A percentile compares a stretch with the other conserved stretches of the same genome.
phyloP scores from a whole-genome alignment of 768 basidiomycete species.

The Thelephora aurantiotincta region DNA sequence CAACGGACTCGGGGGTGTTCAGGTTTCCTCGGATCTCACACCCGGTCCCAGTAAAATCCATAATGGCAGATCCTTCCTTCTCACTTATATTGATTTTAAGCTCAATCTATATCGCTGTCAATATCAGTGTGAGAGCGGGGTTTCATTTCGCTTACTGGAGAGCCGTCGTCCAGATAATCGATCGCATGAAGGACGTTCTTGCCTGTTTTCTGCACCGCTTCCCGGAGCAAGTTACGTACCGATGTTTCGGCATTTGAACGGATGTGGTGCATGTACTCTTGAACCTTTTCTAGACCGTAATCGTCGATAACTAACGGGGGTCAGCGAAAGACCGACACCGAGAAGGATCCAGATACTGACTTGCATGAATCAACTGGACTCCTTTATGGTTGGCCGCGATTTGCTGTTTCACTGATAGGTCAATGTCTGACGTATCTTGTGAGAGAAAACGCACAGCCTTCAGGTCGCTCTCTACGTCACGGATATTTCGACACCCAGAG shows the following conservation, averaged over 20 bases:
- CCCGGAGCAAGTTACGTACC: slow-evolving; percentile 68
- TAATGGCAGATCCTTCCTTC: slow-evolving; percentile 55
- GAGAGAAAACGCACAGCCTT: slow-evolving; percentile 50
- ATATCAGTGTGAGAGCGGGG: background rate
- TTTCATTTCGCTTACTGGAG: slow-evolving; percentile 37
- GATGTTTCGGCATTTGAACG: slow-evolving; percentile 78
- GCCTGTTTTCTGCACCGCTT: slow-evolving; percentile 58
- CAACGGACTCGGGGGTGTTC: slow-evolving; percentile 76
- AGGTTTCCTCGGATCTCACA: slow-evolving; percentile 76
- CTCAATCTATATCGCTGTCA: slow-evolving; percentile 37
- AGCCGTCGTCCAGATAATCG: slow-evolving; percentile 83
- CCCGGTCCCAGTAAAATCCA: slow-evolving; percentile 80
- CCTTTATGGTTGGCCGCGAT: slow-evolving; percentile 92
- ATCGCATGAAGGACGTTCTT: slow-evolving; percentile 50
- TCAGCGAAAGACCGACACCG: slow-evolving; percentile 5
- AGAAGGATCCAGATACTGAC: slow-evolving; percentile 23
- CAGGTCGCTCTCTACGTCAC: slow-evolving; percentile 84
- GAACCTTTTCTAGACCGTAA: slow-evolving; percentile 74
- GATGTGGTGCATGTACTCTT: slow-evolving; percentile 89
- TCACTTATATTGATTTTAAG: slow-evolving; percentile 70
- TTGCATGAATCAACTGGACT: slow-evolving; percentile 67
- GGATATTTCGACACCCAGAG: slow-evolving; percentile 75
- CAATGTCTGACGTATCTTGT: slow-evolving; percentile 3
- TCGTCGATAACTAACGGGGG: slow-evolving; percentile 58
- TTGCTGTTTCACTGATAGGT: slow-evolving; percentile 37